phyloP scores from a whole-genome alignment of 2,329 filamentous ascomycete genomes.

The Trichoderma lentiforme region DNA sequence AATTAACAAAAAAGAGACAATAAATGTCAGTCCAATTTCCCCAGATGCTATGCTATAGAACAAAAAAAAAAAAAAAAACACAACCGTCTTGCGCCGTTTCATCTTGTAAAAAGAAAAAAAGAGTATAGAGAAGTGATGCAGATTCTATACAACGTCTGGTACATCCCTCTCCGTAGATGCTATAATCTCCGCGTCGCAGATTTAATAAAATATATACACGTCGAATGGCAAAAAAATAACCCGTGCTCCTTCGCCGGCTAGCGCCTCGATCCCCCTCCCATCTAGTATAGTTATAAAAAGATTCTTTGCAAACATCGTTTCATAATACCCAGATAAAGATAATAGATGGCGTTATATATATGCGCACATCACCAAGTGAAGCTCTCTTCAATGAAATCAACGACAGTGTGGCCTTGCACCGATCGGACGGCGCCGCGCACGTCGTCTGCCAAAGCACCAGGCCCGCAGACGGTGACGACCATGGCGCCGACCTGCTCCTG shows the following conservation, averaged over 20 bases:
- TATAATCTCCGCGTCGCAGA: slow-evolving; percentile 19
- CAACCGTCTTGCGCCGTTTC: not conserved
- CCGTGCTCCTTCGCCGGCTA: not conserved
- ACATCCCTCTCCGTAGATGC: slow-evolving; percentile 20
- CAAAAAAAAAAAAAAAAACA: slow-evolving; percentile 5
- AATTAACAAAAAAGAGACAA: not conserved
- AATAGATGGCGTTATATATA: not conserved
- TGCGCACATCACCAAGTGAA: slow-evolving; percentile 57
- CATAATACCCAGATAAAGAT: slow-evolving; percentile 9
- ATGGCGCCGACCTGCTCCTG: slow-evolving; percentile 81
- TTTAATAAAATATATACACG: slow-evolving; percentile 29
- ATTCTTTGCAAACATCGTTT: not conserved
- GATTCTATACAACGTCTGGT: slow-evolving; percentile 18
- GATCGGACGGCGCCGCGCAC: slow-evolving; percentile 66
- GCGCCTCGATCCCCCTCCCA: slow-evolving; percentile 1
- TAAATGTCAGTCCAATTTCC: slow-evolving; percentile 7
- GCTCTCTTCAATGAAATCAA: slow-evolving; percentile 75
- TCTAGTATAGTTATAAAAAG: slow-evolving; percentile 16
- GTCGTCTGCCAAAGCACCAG: slow-evolving; percentile 71
- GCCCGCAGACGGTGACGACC: slow-evolving; percentile 78
- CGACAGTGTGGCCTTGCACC: slow-evolving; percentile 59
- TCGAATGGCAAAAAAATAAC: slow-evolving; percentile 24
- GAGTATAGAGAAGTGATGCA: slow-evolving; percentile 7
- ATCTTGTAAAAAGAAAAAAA: not conserved
- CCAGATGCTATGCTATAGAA: slow-evolving; percentile 17